Conservation (phyloP, 257 asterid genomes). For the Ophiorrhiza pumila region DNA sequence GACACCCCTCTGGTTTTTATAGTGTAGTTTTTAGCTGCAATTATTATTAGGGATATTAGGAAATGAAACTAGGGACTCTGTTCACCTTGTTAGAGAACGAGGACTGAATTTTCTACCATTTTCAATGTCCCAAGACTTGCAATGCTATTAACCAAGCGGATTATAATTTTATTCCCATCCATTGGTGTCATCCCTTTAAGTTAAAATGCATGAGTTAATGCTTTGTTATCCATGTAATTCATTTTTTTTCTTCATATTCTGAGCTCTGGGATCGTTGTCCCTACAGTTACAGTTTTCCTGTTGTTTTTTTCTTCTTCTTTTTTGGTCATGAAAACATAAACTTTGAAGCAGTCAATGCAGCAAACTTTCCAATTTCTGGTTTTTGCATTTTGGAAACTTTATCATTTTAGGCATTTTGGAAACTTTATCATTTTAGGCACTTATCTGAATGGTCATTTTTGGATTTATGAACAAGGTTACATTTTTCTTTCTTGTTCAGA, state of each 20-base stretch:
- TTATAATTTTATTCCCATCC: background rate
- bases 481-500: constrained; percentile 31
- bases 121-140: background rate
- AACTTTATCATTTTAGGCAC: background rate
- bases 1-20: background rate
- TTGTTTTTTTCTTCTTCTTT: background rate
- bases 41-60: background rate
- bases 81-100: background rate
- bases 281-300: no score
- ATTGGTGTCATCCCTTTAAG: background rate
- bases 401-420: background rate
- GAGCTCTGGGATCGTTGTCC: background rate
- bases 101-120: background rate
- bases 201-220: background rate
- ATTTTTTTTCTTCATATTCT: background rate
- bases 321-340: background rate
- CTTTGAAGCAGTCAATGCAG: background rate
- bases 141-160: background rate
- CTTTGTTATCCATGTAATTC: background rate
- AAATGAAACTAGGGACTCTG: background rate
- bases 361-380: background rate
- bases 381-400: background rate
- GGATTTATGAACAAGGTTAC: background rate
- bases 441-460: background rate
- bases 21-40: background rate